These are phyloP conservation scores for Cyclospora cayetanensis DNA, from an alignment of 169 alveolate genomes.

Conservation along the genomic window DNA sequence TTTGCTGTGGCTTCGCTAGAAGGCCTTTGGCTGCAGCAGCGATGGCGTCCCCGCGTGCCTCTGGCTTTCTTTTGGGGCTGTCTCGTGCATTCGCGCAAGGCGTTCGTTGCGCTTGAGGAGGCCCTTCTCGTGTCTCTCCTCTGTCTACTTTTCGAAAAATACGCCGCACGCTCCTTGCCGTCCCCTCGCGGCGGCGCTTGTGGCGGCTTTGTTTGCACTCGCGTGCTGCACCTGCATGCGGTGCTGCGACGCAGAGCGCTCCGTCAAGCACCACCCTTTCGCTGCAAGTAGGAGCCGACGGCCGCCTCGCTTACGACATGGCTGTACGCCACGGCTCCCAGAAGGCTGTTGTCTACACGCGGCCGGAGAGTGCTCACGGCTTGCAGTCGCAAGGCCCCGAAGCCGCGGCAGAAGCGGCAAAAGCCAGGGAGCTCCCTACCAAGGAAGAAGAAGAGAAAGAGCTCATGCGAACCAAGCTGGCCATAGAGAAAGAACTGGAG, in stretches of 20 bases:
- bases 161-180: no score
- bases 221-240: no score
- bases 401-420: not conserved
- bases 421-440: slow-evolving; percentile 31
- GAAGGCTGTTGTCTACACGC: slow-evolving; percentile 43
- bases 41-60: not conserved
- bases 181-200: no score
- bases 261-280: slow-evolving; percentile 72
- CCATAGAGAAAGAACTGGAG: slow-evolving; percentile 60
- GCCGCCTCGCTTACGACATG: slow-evolving; percentile 76
- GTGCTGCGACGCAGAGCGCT: no score
- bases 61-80: not conserved
- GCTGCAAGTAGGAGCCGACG: slow-evolving; percentile 73
- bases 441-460: slow-evolving; percentile 63
- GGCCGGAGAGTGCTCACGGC: slow-evolving; percentile 64
- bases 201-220: no score
- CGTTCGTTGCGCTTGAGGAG: no score
- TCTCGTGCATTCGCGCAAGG: no score
- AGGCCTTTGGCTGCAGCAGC: not conserved
- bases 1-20: not conserved
- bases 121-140: no score
- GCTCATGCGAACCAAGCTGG: slow-evolving; percentile 28
- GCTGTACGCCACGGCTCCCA: slow-evolving; percentile 72
- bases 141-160: no score
- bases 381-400: slow-evolving; percentile 8